Evolutionary conservation across 257 asterid species (phyloP), one percentile per base, ranked within the genome.

Genomic region (Fraxinus cuspidata): DNA sequence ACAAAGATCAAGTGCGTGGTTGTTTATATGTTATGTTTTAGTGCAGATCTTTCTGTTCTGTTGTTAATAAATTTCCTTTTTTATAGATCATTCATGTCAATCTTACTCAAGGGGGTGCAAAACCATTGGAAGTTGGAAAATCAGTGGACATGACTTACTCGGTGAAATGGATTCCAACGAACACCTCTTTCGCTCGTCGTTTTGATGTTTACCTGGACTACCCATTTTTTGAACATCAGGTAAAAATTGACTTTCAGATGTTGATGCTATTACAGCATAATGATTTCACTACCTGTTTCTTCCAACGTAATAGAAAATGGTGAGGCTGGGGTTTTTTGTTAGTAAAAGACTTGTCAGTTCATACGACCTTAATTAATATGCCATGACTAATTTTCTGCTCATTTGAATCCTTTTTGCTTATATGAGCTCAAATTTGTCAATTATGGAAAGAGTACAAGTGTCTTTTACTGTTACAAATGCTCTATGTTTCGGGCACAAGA

Each of bases 141-240:
- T 76, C 87, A 32, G 73, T 92, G 88, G 96, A 90, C 64, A 80
- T 95, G 97, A 91, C 98, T 42, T 95, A 95, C 86, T 92, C 99
- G 56, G 98, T 95, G 38, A 92, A 88, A 82, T 95, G 98, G 98
- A 76, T 82, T 32, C 88, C 86, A 78, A 95, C 99, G n/a, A 90
- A 92, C 81, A 83, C 85, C 60, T 88, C 93, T 23, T 95, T 90
- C 88, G 97, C 94, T 23, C 98, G 88, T 66, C 97, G 99, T 40
- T 95, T 95, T 86, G 99, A 95, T 87, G 96, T 95, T 53, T 95
- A 95, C 84, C 88, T 95, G 79, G 99, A 95, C 82, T 95, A 95
- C 82, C 99, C 99, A 15, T 95, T 95, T 82, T 95, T 95, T 80
- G 99, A 95, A 89, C 99, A 95, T 83, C 99, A 95, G 98, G 99